Evolutionary conservation across 192 early-diverging fungal species (phyloP).

Genomic region (Backusella mclennaniae): DNA sequence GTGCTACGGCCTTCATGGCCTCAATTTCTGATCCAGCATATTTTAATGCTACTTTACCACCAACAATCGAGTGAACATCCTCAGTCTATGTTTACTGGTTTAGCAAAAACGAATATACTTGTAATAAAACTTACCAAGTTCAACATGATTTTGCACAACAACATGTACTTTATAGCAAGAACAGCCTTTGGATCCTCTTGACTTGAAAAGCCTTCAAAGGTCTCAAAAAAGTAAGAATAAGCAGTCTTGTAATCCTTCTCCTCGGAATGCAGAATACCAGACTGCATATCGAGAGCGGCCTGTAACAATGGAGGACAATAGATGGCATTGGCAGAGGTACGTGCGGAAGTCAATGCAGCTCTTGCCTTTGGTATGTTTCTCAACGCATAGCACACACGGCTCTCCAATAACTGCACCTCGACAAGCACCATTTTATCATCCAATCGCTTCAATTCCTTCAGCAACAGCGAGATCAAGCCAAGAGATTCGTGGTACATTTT

Average conservation of each 20-base stretch:
- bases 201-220: conserved; percentile 87
- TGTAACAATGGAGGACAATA: conserved; percentile 97
- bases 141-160: conserved; percentile 99
- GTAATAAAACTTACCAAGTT: conserved; percentile 65
- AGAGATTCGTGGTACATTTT: conserved; percentile 94
- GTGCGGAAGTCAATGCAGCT: conserved; percentile 90
- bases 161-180: conserved; percentile 94
- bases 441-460: conserved; percentile 94
- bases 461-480: conserved; percentile 72
- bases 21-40: conserved; percentile 88
- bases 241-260: conserved; percentile 99
- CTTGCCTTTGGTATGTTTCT: conserved; percentile 93
- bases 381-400: conserved; percentile 87
- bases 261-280: conserved; percentile 96
- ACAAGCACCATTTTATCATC: conserved; percentile 98
- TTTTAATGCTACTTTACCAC: conserved; percentile 87
- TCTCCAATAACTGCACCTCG: conserved; percentile 95
- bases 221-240: conserved; percentile 99
- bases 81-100: conserved; percentile 61
- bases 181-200: conserved; percentile 87
- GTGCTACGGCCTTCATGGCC: conserved; percentile 92
- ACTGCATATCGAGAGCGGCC: conserved; percentile 95
- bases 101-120: neutral
- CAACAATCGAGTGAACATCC: conserved; percentile 87
- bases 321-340: conserved; percentile 95